A percentile compares a stretch with the other conserved stretches of the same genome.
Conservation (phyloP, 768 basidiomycete species). For the Fomitopsis serialis region DNA sequence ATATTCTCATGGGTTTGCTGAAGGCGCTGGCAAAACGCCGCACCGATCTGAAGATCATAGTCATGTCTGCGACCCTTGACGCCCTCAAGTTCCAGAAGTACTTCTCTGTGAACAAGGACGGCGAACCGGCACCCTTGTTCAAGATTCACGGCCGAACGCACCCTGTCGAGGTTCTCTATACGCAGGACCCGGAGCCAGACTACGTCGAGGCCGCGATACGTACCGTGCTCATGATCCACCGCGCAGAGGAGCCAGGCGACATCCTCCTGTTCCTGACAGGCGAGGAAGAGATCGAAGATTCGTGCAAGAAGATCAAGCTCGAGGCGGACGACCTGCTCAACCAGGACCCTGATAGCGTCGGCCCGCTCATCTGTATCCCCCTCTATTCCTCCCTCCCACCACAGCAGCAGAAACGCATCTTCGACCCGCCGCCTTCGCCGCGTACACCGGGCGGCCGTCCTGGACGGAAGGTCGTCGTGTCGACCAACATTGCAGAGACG, state of each 20-base stretch:
- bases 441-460: conserved; percentile 61
- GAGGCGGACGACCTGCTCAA: conserved; percentile 83
- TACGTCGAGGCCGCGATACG: conserved; percentile 97
- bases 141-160: conserved; percentile 44
- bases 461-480: conserved; percentile 90
- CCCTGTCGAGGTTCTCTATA: conserved; percentile 94
- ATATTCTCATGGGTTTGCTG: conserved; percentile 96
- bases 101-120: conserved; percentile 42
- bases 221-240: conserved; percentile 95
- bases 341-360: conserved; percentile 68
- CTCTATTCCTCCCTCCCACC: conserved; percentile 95
- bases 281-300: conserved; percentile 97
- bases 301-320: conserved; percentile 86
- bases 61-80: conserved; percentile 98
- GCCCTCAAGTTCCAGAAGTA: conserved; percentile 96
- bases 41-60: conserved; percentile 88
- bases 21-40: conserved; percentile 80
- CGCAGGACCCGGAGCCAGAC: conserved; percentile 88
- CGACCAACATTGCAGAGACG: conserved; percentile 97
- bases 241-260: conserved; percentile 91
- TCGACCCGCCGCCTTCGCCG: conserved; percentile 77
- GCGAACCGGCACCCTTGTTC: conserved; percentile 21
- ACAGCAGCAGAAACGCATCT: conserved; percentile 93
- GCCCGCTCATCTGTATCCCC: conserved; percentile 86
- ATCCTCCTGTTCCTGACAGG: conserved; percentile 94